Percentiles rank a stretch among this genome's conserved stretches.
Conservation (phyloP, 1,139 yeast genomes). For the Protomyces inouyei region DNA sequence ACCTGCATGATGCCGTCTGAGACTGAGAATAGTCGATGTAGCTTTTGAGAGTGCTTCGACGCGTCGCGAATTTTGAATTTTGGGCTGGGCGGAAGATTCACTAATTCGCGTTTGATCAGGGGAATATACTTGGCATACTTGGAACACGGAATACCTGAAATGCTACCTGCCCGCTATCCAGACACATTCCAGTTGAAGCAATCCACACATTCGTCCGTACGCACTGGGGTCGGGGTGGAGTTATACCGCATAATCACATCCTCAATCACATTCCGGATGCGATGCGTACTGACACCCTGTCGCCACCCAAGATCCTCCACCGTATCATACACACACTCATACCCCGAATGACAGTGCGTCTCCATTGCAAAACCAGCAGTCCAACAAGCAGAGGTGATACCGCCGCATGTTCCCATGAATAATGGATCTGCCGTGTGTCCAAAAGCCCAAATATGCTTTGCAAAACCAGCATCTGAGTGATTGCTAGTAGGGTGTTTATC, state of each 20-base stretch:
- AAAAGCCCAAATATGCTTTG: conserved; percentile 70
- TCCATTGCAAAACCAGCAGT: conserved; percentile 97
- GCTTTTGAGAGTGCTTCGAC: conserved; percentile 27
- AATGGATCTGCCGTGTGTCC: conserved; percentile 98
- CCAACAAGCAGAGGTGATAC: conserved; percentile 85
- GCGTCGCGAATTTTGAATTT: neutral
- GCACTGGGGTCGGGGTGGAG: conserved; percentile 68
- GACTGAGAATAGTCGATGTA: conserved; percentile 55
- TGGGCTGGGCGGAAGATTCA: no score
- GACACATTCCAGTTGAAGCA: conserved; percentile 76
- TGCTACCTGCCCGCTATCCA: neutral
- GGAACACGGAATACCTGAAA: no score
- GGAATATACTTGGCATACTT: no score
- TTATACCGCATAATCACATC: conserved; percentile 69
- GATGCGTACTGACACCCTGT: conserved; percentile 78
- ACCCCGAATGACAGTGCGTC: conserved; percentile 89
- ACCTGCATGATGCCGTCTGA: conserved; percentile 54
- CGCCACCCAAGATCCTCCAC: conserved; percentile 89
- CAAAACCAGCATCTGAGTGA: conserved; percentile 63
- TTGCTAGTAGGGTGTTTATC: neutral
- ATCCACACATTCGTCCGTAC: conserved; percentile 75
- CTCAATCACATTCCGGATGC: conserved; percentile 88
- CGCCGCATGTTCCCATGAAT: conserved; percentile 94
- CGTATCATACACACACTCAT: conserved; percentile 81
- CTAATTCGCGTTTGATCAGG: neutral